phyloP scores from a whole-genome alignment of 1,139 yeast species.

The Kodamaea sp. region DNA sequence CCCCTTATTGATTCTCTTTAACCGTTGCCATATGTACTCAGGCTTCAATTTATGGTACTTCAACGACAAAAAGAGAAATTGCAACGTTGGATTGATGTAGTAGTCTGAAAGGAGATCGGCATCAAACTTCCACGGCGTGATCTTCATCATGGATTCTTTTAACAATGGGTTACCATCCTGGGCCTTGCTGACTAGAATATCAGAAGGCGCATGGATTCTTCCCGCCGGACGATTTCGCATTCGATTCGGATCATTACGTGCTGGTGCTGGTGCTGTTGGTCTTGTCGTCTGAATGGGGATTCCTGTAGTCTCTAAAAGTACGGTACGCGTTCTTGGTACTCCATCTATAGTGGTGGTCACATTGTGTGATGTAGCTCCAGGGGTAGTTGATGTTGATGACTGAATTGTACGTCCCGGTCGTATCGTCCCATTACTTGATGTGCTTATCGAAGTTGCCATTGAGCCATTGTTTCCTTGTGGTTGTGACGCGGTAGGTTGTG shows the following conservation, averaged over 20 bases:
- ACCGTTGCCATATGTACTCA: conserved; percentile 75
- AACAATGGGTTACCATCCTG: conserved; percentile 49
- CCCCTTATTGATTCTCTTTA: conserved; percentile 42
- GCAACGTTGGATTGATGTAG: conserved; percentile 63
- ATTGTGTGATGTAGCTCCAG: background rate
- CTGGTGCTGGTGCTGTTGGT: conserved; percentile 1
- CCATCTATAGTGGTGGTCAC: background rate
- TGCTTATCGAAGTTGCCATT: background rate
- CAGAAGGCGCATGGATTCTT: conserved; percentile 19
- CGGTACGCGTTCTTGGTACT: conserved; percentile 1
- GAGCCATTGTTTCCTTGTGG: background rate
- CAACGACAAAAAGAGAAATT: conserved; percentile 71
- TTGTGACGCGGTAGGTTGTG: background rate
- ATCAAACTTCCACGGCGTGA: conserved; percentile 39
- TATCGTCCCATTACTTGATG: background rate
- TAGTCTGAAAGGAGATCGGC: conserved; percentile 54
- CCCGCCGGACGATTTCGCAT: conserved; percentile 10
- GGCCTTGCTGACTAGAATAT: conserved; percentile 33
- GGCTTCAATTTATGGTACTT: conserved; percentile 87
- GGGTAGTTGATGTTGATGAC: background rate
- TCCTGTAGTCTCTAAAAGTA: conserved; percentile 1
- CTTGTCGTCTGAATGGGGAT: background rate
- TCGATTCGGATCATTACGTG: conserved; percentile 1
- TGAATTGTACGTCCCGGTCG: too few species aligned
- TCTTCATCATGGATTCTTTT: conserved; percentile 39